Percentiles rank a stretch among this genome's conserved stretches.
Conservation (phyloP, 2,329 filamentous ascomycete genomes). For the Fusarium sp. region DNA sequence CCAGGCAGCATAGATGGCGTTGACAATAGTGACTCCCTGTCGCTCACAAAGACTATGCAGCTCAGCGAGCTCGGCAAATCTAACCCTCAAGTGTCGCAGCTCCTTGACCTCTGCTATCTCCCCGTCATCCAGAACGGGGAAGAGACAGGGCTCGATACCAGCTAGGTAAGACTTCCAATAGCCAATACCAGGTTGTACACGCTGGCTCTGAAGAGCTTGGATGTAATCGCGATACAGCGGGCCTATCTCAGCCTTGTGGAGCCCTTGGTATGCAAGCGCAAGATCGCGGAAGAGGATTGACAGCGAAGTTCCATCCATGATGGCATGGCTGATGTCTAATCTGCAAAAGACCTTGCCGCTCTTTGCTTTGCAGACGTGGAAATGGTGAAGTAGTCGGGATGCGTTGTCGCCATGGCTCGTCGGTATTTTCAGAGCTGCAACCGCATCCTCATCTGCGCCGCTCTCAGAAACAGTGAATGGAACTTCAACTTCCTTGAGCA, state of each 20-base stretch:
- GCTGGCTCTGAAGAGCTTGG: conserved; percentile 10
- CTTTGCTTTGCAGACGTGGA: conserved; percentile 33
- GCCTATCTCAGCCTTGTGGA: background rate
- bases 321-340: conserved; percentile 34
- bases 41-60: conserved; percentile 18
- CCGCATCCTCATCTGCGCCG: conserved; percentile 17
- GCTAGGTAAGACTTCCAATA: conserved; percentile 28
- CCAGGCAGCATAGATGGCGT: conserved; percentile 37
- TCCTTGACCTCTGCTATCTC: conserved; percentile 9
- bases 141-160: conserved; percentile 29
- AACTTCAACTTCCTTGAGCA: conserved; percentile 45
- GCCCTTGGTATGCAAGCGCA: conserved; percentile 13
- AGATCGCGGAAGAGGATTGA: conserved; percentile 36
- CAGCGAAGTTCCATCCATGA: conserved; percentile 36
- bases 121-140: conserved; percentile 30
- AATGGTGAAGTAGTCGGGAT: conserved; percentile 9
- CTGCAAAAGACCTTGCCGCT: conserved; percentile 36
- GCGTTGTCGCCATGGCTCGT: background rate
- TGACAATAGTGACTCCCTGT: conserved; percentile 24
- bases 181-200: conserved; percentile 1
- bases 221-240: conserved; percentile 33
- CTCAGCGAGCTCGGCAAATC: conserved; percentile 20
- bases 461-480: conserved; percentile 10
- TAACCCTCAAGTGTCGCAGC: conserved; percentile 27
- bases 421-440: conserved; percentile 7